These are phyloP conservation scores for Acacia pycnantha DNA, from an alignment of 331 rosid species.

Conservation along the genomic window DNA sequence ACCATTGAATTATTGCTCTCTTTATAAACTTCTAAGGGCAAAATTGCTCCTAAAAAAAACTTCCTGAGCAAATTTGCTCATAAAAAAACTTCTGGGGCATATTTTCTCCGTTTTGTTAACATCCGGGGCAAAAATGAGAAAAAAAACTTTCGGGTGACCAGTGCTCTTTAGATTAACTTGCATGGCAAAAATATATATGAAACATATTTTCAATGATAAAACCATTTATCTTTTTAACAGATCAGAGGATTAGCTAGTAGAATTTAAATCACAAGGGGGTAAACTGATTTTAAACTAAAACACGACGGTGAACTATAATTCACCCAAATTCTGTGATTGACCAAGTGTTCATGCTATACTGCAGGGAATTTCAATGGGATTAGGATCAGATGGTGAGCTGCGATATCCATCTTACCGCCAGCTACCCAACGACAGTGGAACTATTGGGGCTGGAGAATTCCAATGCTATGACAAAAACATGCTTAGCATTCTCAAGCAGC, in stretches of 20 bases:
- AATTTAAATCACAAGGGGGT: not conserved
- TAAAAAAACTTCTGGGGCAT: too few species aligned
- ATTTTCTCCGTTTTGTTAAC: too few species aligned
- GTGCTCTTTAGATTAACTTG: too few species aligned
- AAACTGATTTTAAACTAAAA: not conserved
- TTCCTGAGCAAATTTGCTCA: too few species aligned
- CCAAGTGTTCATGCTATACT: constrained; percentile 22
- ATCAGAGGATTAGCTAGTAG: not conserved
- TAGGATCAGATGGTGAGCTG: constrained; percentile 94
- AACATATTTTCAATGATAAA: not conserved
- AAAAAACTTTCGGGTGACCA: too few species aligned
- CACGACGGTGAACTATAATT: not conserved
- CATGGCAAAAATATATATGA: too few species aligned
- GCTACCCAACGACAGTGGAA: constrained; percentile 18
- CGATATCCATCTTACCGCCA: constrained; percentile 79
- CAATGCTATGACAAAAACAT: constrained; percentile 87
- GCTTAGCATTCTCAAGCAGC: constrained; percentile 70
- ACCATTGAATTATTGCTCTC: too few species aligned
- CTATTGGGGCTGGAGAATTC: constrained; percentile 75
- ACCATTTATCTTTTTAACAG: not conserved
- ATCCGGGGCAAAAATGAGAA: too few species aligned
- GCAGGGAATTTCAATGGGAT: constrained; percentile 87
- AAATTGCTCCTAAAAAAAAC: too few species aligned
- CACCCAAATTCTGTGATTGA: constrained; percentile 2
- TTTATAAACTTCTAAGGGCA: too few species aligned